Base-by-base conservation (phyloP, 257 asterid genomes). In the Fraxinus excelsior region DNA sequence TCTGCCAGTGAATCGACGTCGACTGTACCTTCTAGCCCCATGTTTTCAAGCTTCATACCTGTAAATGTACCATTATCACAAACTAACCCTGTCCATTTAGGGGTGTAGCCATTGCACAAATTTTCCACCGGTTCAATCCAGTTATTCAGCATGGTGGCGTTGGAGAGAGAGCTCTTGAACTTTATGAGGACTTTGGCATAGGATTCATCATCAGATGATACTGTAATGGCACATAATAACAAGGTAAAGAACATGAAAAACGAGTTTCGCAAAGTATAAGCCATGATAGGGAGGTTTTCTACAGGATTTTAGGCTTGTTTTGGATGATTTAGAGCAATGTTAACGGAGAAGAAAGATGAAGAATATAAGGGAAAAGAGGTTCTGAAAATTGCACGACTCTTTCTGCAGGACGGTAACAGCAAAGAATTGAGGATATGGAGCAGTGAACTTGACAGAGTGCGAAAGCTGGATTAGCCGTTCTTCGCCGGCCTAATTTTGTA, bases 51-150 rank as follows among this genome's bases (percentile, higher is more conserved):
- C 23, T 67, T 66, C 25, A 92, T 18, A 7, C 93, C 89, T 18
- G 71, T 21, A 46, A 90, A 74, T 1, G 81, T 58, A 0, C 88
- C 91, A 13, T 87, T 73, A 11, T 0, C 0, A 73, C 97, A 90
- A 16, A 89, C 12, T 71, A 90, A 68, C 16, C 94, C 96, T 0
- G 73, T 80, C 96, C 94, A 90, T 2, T 65, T n/a, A 4, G 97
- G 84, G 2, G 23, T 49, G 75, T 83, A 76, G 3, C 83, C 84
- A 1, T 9, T 79, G 85, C 97, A 92, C 29, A 83, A 35, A 18
- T 2, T 18, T 0, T 46, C 70, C 1, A 44, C 73, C 0, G 84
- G 82, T 1, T 70, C 74, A 60, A 64, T 46, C 97, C 97, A 92
- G 73, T 37, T 80, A 37, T 76, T 70, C 0, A 92, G 80, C 77